phyloP scores from a whole-genome alignment of 176 grass and related monocot species.

The Saccharum spontaneum region DNA sequence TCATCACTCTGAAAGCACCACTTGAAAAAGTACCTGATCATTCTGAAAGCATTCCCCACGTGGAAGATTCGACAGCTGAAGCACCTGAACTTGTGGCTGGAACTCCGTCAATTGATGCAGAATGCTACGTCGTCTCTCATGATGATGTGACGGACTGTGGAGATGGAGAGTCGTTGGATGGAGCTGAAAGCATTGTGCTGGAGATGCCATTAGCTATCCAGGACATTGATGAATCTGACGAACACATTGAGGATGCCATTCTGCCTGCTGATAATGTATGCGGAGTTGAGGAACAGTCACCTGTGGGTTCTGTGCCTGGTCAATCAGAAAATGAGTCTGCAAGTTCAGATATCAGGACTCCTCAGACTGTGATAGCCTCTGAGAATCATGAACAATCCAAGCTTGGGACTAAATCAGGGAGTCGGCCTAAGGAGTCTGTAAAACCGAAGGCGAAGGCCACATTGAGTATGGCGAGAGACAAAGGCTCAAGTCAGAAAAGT shows the following conservation, averaged over 20 bases:
- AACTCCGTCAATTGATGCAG: not conserved
- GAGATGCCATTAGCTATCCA: constrained; percentile 49
- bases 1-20: constrained; percentile 1
- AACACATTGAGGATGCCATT: constrained; percentile 10
- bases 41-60: constrained; percentile 8
- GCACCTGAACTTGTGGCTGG: constrained; percentile 18
- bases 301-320: not conserved
- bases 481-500: constrained; percentile 2
- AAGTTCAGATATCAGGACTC: constrained; percentile 7
- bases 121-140: not conserved
- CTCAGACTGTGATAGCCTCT: not conserved
- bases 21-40: constrained; percentile 38
- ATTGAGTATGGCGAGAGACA: not conserved
- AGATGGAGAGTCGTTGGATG: constrained; percentile 40
- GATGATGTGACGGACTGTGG: not conserved
- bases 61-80: constrained; percentile 31
- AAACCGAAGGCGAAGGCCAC: constrained; percentile 23
- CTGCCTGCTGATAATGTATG: not conserved
- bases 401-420: constrained; percentile 4
- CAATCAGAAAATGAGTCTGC: not conserved
- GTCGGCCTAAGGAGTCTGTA: not conserved
- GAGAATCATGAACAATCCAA: not conserved
- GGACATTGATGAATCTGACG: constrained; percentile 35
- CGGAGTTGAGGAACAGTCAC: not conserved
- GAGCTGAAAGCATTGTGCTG: constrained; percentile 60